These are phyloP conservation scores for Cladophialophora yegresii DNA, from an alignment of 2,329 filamentous ascomycete genomes.

Conservation along the genomic window DNA sequence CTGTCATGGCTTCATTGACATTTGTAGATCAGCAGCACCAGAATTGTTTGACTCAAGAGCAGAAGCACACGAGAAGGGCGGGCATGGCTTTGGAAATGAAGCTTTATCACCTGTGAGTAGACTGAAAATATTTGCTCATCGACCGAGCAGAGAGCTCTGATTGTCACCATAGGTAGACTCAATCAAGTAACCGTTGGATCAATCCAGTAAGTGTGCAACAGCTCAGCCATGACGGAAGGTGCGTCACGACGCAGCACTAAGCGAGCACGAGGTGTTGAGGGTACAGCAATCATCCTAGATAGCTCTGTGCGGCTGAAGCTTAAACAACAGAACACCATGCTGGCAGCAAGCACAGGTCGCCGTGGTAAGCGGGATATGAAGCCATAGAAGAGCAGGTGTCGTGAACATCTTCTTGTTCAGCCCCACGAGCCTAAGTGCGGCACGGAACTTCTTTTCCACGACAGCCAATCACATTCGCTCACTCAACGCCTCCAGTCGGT, in stretches of 20 bases:
- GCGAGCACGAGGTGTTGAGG: not conserved
- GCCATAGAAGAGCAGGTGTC: not conserved
- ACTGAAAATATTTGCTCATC: not conserved
- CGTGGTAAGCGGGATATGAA: not conserved
- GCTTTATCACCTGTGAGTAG: not conserved
- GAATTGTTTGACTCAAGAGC: not conserved
- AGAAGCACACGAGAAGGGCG: not conserved
- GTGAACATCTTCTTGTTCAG: not conserved
- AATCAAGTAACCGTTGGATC: slow-evolving; percentile 6
- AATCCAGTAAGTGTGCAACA: not conserved
- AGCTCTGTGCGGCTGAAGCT: slow-evolving; percentile 6
- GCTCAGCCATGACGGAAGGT: not conserved
- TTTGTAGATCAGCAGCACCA: slow-evolving; percentile 6
- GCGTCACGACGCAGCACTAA: slow-evolving; percentile 10
- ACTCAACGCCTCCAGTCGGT: not conserved
- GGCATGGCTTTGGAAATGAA: not conserved
- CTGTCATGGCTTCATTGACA: slow-evolving; percentile 5
- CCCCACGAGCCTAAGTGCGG: not conserved
- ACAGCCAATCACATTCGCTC: not conserved
- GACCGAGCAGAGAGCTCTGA: not conserved
- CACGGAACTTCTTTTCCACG: slow-evolving; percentile 5
- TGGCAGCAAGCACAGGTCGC: not conserved
- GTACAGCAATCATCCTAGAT: not conserved
- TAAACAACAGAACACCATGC: not conserved
- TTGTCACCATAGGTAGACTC: not conserved